Conservation (phyloP, 352 stramenopile genomes). For the Thraustochytrium sp. region DNA sequence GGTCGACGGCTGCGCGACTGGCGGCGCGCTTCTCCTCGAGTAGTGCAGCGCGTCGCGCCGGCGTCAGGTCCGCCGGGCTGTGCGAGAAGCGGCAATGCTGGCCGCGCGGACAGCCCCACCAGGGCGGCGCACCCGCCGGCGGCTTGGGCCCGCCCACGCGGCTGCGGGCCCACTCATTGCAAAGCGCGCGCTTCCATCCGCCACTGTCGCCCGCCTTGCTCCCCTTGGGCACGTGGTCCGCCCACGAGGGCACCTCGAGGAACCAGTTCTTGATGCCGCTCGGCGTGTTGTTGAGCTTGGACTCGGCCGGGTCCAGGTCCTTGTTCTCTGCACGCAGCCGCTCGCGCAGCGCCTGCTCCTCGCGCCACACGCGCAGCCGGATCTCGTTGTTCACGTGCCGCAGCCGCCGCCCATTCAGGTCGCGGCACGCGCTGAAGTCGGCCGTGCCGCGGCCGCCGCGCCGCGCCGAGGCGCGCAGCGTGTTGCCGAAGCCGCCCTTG, state of each 20-base stretch:
- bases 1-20: neutral
- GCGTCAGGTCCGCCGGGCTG: constrained; percentile 11
- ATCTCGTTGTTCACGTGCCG: constrained; percentile 77
- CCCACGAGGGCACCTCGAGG: constrained; percentile 53
- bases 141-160: neutral
- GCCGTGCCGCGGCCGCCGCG: constrained; percentile 43
- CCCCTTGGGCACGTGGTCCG: constrained; percentile 47
- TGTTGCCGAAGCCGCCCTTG: neutral
- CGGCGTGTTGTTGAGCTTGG: constrained; percentile 5
- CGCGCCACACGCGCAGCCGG: constrained; percentile 42
- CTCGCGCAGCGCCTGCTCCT: neutral
- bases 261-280: constrained; percentile 57
- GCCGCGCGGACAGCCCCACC: constrained; percentile 53
- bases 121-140: neutral
- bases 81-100: constrained; percentile 53
- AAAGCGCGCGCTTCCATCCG: constrained; percentile 5
- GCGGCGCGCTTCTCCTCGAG: neutral
- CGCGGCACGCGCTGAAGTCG: constrained; percentile 80
- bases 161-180: constrained; percentile 42
- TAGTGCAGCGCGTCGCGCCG: neutral
- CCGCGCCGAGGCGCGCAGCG: neutral
- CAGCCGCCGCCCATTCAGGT: constrained; percentile 72
- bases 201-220: neutral
- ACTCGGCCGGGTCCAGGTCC: neutral
- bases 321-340: constrained; percentile 8